These are phyloP conservation scores for Aspergillus asperescens DNA, from an alignment of 495 filamentous ascomycete genomes.

Conservation along the genomic window DNA sequence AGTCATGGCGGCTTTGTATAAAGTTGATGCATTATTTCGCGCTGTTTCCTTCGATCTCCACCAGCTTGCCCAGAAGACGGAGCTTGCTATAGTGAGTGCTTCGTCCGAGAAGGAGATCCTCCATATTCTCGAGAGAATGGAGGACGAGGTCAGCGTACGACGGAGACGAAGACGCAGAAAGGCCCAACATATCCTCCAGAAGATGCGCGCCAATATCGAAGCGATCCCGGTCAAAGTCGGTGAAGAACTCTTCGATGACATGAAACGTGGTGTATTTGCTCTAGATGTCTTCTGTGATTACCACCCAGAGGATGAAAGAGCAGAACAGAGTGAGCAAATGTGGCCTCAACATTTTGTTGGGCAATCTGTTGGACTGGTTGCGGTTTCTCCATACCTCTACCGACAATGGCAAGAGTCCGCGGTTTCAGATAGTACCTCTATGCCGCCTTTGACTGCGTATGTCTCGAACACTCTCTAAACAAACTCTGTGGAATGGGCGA, in stretches of 20 bases:
- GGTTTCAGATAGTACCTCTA: constrained; percentile 1
- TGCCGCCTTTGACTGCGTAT: constrained; percentile 14
- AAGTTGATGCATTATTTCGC: constrained; percentile 22
- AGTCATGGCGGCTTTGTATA: constrained; percentile 11
- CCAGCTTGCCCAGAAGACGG: constrained; percentile 16
- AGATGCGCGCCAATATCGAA: constrained; percentile 19
- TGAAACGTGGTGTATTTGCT: constrained; percentile 26
- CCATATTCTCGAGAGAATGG: constrained; percentile 21
- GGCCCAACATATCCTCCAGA: constrained; percentile 16
- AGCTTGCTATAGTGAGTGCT: constrained; percentile 10
- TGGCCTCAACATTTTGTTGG: constrained; percentile 12
- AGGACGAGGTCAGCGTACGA: constrained; percentile 18
- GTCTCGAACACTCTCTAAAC: constrained; percentile 11
- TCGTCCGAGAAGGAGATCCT: constrained; percentile 19
- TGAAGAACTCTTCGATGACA: constrained; percentile 21
- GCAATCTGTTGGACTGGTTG: constrained; percentile 9
- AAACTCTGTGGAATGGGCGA: constrained; percentile 5
- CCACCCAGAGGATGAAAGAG: constrained; percentile 20
- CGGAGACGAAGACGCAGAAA: constrained; percentile 19
- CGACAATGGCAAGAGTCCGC: constrained; percentile 13
- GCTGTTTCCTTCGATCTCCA: constrained; percentile 20
- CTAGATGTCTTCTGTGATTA: constrained; percentile 24
- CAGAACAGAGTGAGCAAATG: constrained; percentile 15
- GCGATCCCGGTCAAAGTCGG: constrained; percentile 21
- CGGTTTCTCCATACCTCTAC: constrained; percentile 18